phyloP scores from a whole-genome alignment of 805 yeast genomes.

The Monosporozyma siamensis region DNA sequence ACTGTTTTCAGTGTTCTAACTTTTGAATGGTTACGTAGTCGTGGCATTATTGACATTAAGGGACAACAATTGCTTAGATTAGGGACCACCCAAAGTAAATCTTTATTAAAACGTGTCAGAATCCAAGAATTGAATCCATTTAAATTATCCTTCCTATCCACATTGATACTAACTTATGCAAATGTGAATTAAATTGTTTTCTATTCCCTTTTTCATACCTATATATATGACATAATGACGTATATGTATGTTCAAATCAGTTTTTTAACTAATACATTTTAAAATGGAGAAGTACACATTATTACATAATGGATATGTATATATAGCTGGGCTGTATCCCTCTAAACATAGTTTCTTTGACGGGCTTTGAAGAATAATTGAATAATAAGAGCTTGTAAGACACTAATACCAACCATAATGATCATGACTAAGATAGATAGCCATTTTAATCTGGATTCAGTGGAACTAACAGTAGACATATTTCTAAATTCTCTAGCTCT shows the following conservation, averaged over 20 bases:
- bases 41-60: slow-evolving; percentile 18
- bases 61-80: slow-evolving; percentile 8
- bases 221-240: no score
- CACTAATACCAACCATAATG: slow-evolving; percentile 69
- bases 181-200: not conserved
- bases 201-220: not conserved
- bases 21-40: slow-evolving; percentile 21
- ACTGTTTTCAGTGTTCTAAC: slow-evolving; percentile 16
- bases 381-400: slow-evolving; percentile 68
- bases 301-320: no score
- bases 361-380: slow-evolving; percentile 64
- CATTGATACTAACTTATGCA: slow-evolving; percentile 20
- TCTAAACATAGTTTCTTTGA: slow-evolving; percentile 31
- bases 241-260: no score
- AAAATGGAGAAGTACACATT: no score
- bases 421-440: slow-evolving; percentile 62
- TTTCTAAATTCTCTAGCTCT: slow-evolving; percentile 96
- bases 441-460: slow-evolving; percentile 71
- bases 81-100: slow-evolving; percentile 11
- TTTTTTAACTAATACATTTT: no score
- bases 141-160: slow-evolving; percentile 19
- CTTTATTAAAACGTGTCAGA: slow-evolving; percentile 11
- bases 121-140: slow-evolving; percentile 18
- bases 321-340: no score
- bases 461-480: slow-evolving; percentile 79